Base-by-base conservation (phyloP, 1,284 basidiomycete species). In the Malassezia pachydermatis region DNA sequence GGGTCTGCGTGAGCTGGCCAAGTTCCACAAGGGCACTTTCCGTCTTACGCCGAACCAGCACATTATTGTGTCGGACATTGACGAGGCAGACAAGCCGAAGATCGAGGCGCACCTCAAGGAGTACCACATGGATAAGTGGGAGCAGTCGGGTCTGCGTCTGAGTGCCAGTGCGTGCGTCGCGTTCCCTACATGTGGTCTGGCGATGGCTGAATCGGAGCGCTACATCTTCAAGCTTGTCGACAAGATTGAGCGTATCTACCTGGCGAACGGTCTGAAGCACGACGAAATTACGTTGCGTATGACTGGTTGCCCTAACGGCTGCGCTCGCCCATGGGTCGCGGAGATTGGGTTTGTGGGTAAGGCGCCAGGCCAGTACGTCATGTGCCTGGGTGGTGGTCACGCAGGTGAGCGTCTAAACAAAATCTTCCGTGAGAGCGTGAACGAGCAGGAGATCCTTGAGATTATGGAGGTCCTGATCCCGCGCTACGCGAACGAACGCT, bases 311-410 rank as follows among this genome's bases (percentile, higher is more conserved):
- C 67, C 73, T 25, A 73, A 73, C 53, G 68, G 70, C 7, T 74
- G 72, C 47, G 57, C 60, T 28, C 43, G 90, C 54, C 90, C 92
- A n/a, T 96, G 92, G 75, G 76, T 92, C 47, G 92, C 76, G 77
- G 90, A 98, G 77, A 79, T 96, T 30, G 90, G 88, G 0, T 95
- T 98, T 63, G 84, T 98, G 39, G 92, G 92, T 43, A 98, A 96
- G 75, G 90, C 92, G 0, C 88, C 85, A 1, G 90, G 88, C 16
- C 80, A 82, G 34, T 98, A 98, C 72, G 73, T 84, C 39, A 95
- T 98, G 90, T 79, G 96, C 36, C 81, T 98, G 20, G 92, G 94
- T 48, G 94, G 92, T 54, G 88, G 88, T 7, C 92, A 88, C 76
- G 78, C 87, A 59, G 94, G 92, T 38, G 84, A 92, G 70, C 79